phyloP scores from a whole-genome alignment of 208 protist species.

The Zelonia costaricensis region DNA sequence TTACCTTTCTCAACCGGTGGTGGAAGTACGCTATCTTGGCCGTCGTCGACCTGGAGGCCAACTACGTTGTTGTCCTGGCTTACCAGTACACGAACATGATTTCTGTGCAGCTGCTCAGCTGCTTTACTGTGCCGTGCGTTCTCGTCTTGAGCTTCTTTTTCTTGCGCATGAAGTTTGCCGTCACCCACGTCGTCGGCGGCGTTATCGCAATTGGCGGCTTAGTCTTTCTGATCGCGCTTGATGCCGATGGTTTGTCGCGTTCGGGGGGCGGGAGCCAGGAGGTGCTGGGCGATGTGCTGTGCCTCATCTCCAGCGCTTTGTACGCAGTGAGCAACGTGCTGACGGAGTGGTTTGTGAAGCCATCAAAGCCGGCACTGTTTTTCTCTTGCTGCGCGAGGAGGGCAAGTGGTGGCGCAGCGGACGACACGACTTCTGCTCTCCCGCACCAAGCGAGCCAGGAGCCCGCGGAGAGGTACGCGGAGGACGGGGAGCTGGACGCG shows the following conservation, averaged over 20 bases:
- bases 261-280: slow-evolving; percentile 34
- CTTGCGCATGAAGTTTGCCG: slow-evolving; percentile 72
- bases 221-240: slow-evolving; percentile 70
- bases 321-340: slow-evolving; percentile 94
- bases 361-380: slow-evolving; percentile 24
- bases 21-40: slow-evolving; percentile 91
- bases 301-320: slow-evolving; percentile 62
- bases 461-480: background rate
- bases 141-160: slow-evolving; percentile 89
- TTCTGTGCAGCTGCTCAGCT: slow-evolving; percentile 89
- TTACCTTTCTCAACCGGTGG: slow-evolving; percentile 53
- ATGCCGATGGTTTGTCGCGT: slow-evolving; percentile 68
- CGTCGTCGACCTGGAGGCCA: slow-evolving; percentile 93
- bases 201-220: slow-evolving; percentile 80
- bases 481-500: slow-evolving; percentile 5
- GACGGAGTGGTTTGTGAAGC: slow-evolving; percentile 90
- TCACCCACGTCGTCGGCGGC: slow-evolving; percentile 85
- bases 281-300: slow-evolving; percentile 87
- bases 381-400: slow-evolving; percentile 15
- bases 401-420: background rate
- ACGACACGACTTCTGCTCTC: background rate
- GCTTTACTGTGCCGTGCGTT: slow-evolving; percentile 94
- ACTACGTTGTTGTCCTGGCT: slow-evolving; percentile 92
- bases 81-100: slow-evolving; percentile 95
- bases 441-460: background rate